Base-by-base conservation (phyloP, 345 rosid genomes). In the Aurinia saxatilis region DNA sequence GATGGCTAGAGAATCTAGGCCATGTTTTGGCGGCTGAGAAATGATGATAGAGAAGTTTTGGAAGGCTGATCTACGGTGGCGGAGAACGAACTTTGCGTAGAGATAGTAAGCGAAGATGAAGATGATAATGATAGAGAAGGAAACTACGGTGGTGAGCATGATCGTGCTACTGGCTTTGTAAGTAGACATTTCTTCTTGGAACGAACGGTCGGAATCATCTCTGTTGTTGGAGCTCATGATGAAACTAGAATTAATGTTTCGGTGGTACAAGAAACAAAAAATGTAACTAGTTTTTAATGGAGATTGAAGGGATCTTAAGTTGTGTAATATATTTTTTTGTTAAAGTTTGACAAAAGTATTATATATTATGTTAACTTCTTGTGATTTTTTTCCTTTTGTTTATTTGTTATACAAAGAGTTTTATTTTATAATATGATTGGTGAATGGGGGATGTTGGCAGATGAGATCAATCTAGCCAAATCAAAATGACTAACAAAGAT, bases 1-100 rank as follows among this genome's bases (percentile, higher is more conserved):
- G 45, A 81, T 80, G 62, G 78, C 63, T 7, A 18, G 3, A 0
- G 79, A 80, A 17, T 81, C 78, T 3, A 81, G 82, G 10, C 89
- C 82, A 23, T 67, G 50, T 54, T 68, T 76, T 9, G 79, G 77
- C n/a, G 62, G 77, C 62, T 77, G 73, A 1, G 30, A 42, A 2
- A 49, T 27, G 31, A 27, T 27, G 31, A 27, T 7, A 63, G 71
- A 10, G 25, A 64, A 11, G 3, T 0, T 13, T 19, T 48, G 77
- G 66, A 66, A 77, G 41, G 76, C 68, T 6, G 73, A 58, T 13
- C 66, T 76, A 51, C 70, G 84, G 53, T 64, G 73, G 19, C 79
- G 63, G 39, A 73, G 71, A 29, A 72, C 61, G 51, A 63, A 81
- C 58, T 74, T 65, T 5, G 74, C 72, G 56, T 82, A 84, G 7